phyloP scores from a whole-genome alignment of 495 filamentous ascomycete genomes.

The Pyrenula massariospora region DNA sequence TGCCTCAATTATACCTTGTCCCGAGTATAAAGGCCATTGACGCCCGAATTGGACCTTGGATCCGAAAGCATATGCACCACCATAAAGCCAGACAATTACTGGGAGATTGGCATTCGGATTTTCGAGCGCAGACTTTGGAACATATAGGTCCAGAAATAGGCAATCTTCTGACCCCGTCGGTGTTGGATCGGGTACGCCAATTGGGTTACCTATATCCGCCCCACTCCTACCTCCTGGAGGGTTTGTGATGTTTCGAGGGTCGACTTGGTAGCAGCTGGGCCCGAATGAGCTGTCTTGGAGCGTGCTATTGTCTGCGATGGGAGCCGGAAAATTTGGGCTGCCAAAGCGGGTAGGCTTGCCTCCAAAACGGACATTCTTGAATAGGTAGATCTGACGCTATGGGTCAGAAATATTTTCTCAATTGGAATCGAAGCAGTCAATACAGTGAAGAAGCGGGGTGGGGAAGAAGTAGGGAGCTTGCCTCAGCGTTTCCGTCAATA shows the following conservation, averaged over 20 bases:
- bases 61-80: conserved; percentile 32
- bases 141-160: conserved; percentile 21
- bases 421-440: background rate
- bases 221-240: background rate
- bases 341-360: background rate
- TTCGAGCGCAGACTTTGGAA: conserved; percentile 12
- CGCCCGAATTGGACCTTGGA: conserved; percentile 17
- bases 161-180: conserved; percentile 16
- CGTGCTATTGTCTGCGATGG: background rate
- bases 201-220: background rate
- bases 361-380: conserved; percentile 7
- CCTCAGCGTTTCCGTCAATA: background rate
- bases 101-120: conserved; percentile 8
- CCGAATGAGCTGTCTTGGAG: background rate
- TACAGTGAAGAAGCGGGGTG: background rate
- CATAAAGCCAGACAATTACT: conserved; percentile 36
- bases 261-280: background rate
- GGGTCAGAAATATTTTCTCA: background rate
- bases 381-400: conserved; percentile 1
- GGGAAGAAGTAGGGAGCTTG: background rate
- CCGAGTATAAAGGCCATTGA: background rate
- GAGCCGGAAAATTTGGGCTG: background rate
- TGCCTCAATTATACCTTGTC: conserved; percentile 16
- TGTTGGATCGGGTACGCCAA: background rate
- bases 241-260: background rate